phyloP scores from a whole-genome alignment of 768 basidiomycete species.

The Mycena galericulata region DNA sequence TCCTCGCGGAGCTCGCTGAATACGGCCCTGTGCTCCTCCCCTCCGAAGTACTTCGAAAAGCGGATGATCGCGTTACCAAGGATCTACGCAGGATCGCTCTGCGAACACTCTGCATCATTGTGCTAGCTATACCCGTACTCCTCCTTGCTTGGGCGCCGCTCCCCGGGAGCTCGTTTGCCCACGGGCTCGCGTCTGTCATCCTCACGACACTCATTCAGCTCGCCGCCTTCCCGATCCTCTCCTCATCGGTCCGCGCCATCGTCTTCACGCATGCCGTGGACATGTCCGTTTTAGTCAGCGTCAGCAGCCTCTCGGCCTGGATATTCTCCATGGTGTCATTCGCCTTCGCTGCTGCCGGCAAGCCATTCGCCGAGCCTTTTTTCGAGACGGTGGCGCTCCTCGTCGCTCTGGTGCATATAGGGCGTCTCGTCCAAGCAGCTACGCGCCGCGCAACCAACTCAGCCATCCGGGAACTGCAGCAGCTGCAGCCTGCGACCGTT shows the following conservation, averaged over 20 bases:
- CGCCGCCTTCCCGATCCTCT: conserved; percentile 51
- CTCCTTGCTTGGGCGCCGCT: conserved; percentile 57
- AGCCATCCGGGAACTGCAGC: conserved; percentile 48
- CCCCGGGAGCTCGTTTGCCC: conserved; percentile 44
- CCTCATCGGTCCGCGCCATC: conserved; percentile 49
- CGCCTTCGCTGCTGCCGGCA: conserved; percentile 45
- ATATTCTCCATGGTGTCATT: conserved; percentile 55
- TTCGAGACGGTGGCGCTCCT: conserved; percentile 59
- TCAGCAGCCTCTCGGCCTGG: conserved; percentile 55
- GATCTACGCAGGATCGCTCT: conserved; percentile 35
- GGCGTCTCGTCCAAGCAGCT: conserved; percentile 51
- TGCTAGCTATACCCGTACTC: conserved; percentile 54
- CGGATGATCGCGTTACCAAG: conserved; percentile 47
- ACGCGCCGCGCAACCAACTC: conserved; percentile 49
- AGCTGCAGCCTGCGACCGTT: conserved; percentile 47
- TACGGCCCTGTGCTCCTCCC: conserved; percentile 39
- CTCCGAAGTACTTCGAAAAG: conserved; percentile 37
- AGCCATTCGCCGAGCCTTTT: conserved; percentile 48
- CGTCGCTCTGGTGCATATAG: conserved; percentile 55
- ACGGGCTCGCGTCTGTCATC: conserved; percentile 50
- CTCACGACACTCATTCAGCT: conserved; percentile 54
- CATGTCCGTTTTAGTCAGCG: conserved; percentile 51
- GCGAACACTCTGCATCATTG: conserved; percentile 45
- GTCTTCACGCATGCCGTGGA: conserved; percentile 51
- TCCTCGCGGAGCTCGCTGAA: conserved; percentile 42